Evolutionary conservation across 2,329 filamentous ascomycete species (phyloP).

Genomic region (Diplocarpon mali): DNA sequence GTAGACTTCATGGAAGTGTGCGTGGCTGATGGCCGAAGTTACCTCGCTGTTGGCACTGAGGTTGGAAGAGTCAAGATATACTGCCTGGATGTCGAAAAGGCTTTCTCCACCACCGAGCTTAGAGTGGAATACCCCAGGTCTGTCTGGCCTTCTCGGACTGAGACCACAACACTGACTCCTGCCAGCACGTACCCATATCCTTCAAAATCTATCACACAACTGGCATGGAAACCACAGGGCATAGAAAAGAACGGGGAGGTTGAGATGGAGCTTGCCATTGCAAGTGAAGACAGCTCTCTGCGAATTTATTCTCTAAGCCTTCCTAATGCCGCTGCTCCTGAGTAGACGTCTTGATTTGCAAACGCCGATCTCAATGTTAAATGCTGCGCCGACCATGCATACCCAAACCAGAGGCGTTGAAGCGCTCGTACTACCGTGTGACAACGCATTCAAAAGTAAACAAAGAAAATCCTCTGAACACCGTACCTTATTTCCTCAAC

Average conservation of each 20-base stretch:
- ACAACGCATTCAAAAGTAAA: background rate
- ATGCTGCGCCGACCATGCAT: slow-evolving; percentile 20
- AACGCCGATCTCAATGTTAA: slow-evolving; percentile 14
- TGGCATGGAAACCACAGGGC: slow-evolving; percentile 53
- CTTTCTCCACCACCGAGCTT: slow-evolving; percentile 23
- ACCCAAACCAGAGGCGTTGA: slow-evolving; percentile 16
- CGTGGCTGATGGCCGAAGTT: slow-evolving; percentile 22
- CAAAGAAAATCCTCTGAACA: slow-evolving; percentile 4
- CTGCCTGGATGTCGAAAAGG: slow-evolving; percentile 12
- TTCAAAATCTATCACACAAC: slow-evolving; percentile 33
- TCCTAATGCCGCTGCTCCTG: background rate
- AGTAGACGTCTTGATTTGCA: background rate
- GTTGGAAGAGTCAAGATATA: slow-evolving; percentile 25
- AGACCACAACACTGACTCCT: slow-evolving; percentile 4
- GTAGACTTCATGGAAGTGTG: slow-evolving; percentile 48
- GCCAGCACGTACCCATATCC: slow-evolving; percentile 36
- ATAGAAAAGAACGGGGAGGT: slow-evolving; percentile 2
- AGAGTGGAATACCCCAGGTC: slow-evolving; percentile 16
- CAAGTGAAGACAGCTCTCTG: slow-evolving; percentile 48
- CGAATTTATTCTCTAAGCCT: slow-evolving; percentile 38
- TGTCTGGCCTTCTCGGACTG: slow-evolving; percentile 1
- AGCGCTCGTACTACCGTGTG: slow-evolving; percentile 8
- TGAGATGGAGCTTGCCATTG: slow-evolving; percentile 24
- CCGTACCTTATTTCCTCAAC: slow-evolving; percentile 3
- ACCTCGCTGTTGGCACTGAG: slow-evolving; percentile 49